A percentile compares a stretch with the other conserved stretches of the same genome.
phyloP scores from a whole-genome alignment of 495 filamentous ascomycete species.

The Cudoniella acicularis region DNA sequence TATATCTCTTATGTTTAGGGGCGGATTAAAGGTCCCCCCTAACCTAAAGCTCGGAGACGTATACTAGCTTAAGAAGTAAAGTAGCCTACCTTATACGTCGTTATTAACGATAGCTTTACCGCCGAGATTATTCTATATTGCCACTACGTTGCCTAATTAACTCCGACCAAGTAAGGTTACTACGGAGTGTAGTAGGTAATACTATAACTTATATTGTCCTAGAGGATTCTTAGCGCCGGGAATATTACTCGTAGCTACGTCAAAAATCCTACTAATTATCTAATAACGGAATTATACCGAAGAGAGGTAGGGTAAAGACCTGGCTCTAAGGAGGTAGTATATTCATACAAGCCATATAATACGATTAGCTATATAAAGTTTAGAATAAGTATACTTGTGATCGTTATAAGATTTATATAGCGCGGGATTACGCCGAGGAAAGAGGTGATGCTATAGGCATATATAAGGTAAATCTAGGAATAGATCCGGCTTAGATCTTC shows the following conservation, averaged over 20 bases:
- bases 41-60: not conserved
- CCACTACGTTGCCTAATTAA: not conserved
- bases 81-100: not conserved
- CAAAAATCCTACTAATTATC: not conserved
- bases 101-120: constrained; percentile 1
- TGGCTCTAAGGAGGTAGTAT: not conserved
- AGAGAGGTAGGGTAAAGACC: not conserved
- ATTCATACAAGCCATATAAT: not conserved
- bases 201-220: not conserved
- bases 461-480: not conserved
- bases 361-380: not conserved
- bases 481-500: not conserved
- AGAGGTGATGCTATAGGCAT: not conserved
- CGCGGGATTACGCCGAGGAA: not conserved
- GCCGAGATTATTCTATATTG: not conserved
- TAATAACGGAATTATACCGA: not conserved
- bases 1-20: not conserved
- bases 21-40: not conserved
- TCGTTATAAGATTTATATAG: not conserved
- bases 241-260: constrained; percentile 2
- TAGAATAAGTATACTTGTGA: not conserved
- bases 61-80: not conserved
- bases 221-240: not conserved
- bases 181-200: not conserved
- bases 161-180: not conserved